Percentiles rank a stretch among this genome's conserved stretches.
These are phyloP conservation scores for Sextonia rubra DNA, from an alignment of 164 flowering plant genomes.

Conservation along the genomic window DNA sequence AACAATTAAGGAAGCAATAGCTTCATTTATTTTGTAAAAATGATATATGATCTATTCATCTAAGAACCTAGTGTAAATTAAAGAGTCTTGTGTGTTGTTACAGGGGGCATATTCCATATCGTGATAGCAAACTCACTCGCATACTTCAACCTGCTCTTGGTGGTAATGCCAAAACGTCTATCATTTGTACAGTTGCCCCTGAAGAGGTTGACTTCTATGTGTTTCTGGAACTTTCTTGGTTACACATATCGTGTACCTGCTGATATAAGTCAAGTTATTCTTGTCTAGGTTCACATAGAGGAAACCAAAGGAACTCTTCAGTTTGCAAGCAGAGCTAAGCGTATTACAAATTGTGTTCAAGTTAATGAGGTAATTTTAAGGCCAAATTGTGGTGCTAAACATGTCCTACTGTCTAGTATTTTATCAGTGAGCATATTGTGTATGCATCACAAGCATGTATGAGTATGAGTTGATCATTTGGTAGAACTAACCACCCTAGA, in stretches of 20 bases:
- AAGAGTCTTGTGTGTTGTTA: constrained; percentile 9
- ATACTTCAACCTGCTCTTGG: constrained; percentile 98
- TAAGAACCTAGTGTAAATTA: constrained; percentile 4
- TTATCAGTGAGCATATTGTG: not conserved
- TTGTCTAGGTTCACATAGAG: constrained; percentile 67
- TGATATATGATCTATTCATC: not conserved
- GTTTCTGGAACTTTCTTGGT: not conserved
- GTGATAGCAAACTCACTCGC: constrained; percentile 95
- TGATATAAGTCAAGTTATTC: not conserved
- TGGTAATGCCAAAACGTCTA: constrained; percentile 97
- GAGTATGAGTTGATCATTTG: not conserved
- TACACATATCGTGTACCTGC: not conserved
- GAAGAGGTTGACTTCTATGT: constrained; percentile 61
- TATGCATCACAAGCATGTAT: not conserved
- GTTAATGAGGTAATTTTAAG: constrained; percentile 76
- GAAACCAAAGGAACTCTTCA: constrained; percentile 98
- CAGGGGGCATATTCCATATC: constrained; percentile 97
- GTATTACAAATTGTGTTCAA: constrained; percentile 91
- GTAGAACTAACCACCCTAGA: not conserved
- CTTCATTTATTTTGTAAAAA: not conserved
- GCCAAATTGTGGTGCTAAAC: not conserved
- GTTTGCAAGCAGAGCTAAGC: constrained; percentile 96
- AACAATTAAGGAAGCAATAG: not conserved
- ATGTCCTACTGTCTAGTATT: not conserved
- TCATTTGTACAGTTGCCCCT: constrained; percentile 93